A percentile compares a stretch with the other conserved stretches of the same genome.
phyloP scores from a whole-genome alignment of 2,329 filamentous ascomycete species.

The Trichophyton verrucosum region DNA sequence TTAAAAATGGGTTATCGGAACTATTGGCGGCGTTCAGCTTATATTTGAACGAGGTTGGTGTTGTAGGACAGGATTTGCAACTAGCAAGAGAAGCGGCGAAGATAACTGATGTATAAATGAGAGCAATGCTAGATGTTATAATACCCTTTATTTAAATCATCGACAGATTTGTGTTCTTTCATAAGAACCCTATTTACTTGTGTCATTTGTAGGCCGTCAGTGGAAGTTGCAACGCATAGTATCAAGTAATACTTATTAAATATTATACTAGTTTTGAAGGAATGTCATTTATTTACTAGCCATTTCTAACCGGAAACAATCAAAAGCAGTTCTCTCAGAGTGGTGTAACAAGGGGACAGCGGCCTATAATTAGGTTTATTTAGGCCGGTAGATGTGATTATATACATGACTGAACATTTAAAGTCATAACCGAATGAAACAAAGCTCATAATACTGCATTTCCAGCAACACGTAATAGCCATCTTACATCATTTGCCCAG shows the following conservation, averaged over 20 bases:
- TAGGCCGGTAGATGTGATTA: background rate
- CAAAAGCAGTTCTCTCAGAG: background rate
- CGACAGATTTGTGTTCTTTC: background rate
- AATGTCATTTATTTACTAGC: too few relatives aligned
- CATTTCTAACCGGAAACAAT: too few relatives aligned
- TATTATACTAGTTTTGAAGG: too few relatives aligned
- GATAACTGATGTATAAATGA: background rate
- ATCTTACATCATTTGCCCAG: constrained; percentile 45
- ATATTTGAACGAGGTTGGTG: constrained; percentile 57
- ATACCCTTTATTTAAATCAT: background rate
- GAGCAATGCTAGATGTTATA: background rate
- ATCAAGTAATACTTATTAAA: too few relatives aligned
- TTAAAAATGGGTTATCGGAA: constrained; percentile 53
- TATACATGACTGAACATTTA: too few relatives aligned
- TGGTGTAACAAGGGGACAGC: background rate
- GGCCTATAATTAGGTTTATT: background rate
- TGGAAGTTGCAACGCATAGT: too few relatives aligned
- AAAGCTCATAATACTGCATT: constrained; percentile 8
- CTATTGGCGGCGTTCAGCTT: constrained; percentile 61
- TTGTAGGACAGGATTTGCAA: constrained; percentile 59
- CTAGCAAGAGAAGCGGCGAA: constrained; percentile 53
- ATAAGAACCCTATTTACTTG: background rate
- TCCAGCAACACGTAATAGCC: constrained; percentile 43
- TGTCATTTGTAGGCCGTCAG: background rate
- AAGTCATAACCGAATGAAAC: background rate